phyloP scores from a whole-genome alignment of 1,139 yeast species.

The Taiozyma sp. region DNA sequence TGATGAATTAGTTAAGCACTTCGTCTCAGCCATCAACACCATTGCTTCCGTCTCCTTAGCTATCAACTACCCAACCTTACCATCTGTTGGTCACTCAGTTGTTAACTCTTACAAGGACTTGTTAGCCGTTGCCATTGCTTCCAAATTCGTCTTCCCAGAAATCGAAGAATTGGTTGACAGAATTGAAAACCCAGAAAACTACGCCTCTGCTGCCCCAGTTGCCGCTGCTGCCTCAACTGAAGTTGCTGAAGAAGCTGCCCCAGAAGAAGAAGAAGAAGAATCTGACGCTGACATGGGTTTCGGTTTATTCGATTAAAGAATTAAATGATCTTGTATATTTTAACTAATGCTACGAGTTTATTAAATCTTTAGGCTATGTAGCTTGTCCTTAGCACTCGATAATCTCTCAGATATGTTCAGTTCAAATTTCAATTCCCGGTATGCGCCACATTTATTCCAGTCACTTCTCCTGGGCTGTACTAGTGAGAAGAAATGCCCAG shows the following conservation, averaged over 20 bases:
- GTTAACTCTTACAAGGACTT: conserved; percentile 99
- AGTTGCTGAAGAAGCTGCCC: conserved; percentile 64
- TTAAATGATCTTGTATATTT: background rate
- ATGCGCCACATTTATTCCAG: background rate
- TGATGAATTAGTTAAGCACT: conserved; percentile 91
- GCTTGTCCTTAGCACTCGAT: background rate
- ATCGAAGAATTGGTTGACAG: conserved; percentile 99
- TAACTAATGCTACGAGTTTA: background rate
- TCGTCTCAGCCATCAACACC: conserved; percentile 87
- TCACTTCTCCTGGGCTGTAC: background rate
- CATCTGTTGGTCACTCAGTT: conserved; percentile 98
- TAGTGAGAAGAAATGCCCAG: background rate
- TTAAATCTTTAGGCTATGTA: background rate
- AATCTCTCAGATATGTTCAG: no score
- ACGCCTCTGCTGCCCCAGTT: conserved; percentile 95
- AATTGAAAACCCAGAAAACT: conserved; percentile 99
- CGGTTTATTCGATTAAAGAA: conserved; percentile 94
- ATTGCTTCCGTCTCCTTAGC: conserved; percentile 97
- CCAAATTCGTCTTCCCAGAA: conserved; percentile 99
- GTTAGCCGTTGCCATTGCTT: conserved; percentile 95
- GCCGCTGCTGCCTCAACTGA: conserved; percentile 67
- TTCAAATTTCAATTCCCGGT: background rate
- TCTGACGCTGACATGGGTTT: conserved; percentile 92
- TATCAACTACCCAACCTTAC: conserved; percentile 98
- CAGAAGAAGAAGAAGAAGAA: conserved; percentile 71